Percentiles rank a stretch among this genome's conserved stretches.
These are phyloP conservation scores for Hypomyces rosellus DNA, from an alignment of 2,329 filamentous ascomycete species.

Conservation along the genomic window DNA sequence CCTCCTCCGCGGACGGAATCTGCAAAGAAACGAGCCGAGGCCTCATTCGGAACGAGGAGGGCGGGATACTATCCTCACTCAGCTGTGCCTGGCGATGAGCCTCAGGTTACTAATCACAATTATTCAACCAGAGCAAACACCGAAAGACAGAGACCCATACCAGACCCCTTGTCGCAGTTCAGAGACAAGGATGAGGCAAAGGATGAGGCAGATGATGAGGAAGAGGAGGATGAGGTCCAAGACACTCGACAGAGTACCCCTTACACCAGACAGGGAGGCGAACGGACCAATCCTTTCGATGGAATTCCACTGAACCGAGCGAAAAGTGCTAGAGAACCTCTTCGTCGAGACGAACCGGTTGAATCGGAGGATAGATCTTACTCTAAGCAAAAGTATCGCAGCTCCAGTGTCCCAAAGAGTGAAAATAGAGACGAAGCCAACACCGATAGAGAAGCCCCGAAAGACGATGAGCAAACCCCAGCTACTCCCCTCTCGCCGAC, in stretches of 20 bases:
- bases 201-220: slow-evolving; percentile 12
- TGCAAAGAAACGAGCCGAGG: slow-evolving; percentile 47
- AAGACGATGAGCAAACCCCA: background rate
- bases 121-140: slow-evolving; percentile 37
- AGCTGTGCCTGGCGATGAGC: slow-evolving; percentile 44
- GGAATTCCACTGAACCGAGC: slow-evolving; percentile 38
- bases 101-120: slow-evolving; percentile 43
- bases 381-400: slow-evolving; percentile 22
- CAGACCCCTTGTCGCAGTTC: slow-evolving; percentile 45
- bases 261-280: slow-evolving; percentile 49
- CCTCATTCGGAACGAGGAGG: slow-evolving; percentile 47
- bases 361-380: slow-evolving; percentile 17
- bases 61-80: slow-evolving; percentile 46
- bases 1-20: slow-evolving; percentile 43
- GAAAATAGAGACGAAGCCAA: slow-evolving; percentile 9
- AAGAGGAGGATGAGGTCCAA: slow-evolving; percentile 26
- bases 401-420: slow-evolving; percentile 25
- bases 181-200: slow-evolving; percentile 21
- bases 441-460: background rate
- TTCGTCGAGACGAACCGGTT: slow-evolving; percentile 21
- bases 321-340: slow-evolving; percentile 37
- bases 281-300: slow-evolving; percentile 54
- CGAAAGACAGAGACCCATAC: slow-evolving; percentile 24
- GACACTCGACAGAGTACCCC: slow-evolving; percentile 52
- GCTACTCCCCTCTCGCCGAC: slow-evolving; percentile 5